Evolutionary conservation across 2,329 filamentous ascomycete species (phyloP), one percentile per base, ranked within the genome.

Genomic region (Orbilia oligospora): DNA sequence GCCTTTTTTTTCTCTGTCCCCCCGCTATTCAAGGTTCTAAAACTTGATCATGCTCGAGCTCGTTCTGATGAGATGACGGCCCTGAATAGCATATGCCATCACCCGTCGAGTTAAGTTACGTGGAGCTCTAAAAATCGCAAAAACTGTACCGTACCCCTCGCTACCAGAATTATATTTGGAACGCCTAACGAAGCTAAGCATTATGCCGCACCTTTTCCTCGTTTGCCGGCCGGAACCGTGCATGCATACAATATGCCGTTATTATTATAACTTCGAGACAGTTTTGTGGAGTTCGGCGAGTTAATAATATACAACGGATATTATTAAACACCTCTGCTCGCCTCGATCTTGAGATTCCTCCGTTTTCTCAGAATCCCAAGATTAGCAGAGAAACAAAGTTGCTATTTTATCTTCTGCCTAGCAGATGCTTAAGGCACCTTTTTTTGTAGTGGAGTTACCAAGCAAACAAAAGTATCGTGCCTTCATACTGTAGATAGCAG

Each of bases 381-480:
- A 24, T 55, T 16, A 33, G 8, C 12, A 30, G 3, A 10, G 24
- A 55, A 18, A 46, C n/a, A 30, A 30, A 38, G 27, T 58, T 56
- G 27, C 53, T 38, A 30, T 61, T 51, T 33, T 56, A 36, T 18
- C 46, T 24, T 36, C 46, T 51, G 33, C 36, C 70, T 73, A 73
- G 70, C 70, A 61, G 49, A 51, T 67, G 70, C 70, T 73, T 53
- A 24, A 64, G 56, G 51, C 44, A 14, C 16, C 36, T 56, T 22
- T 38, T 44, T 55, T 69, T 24, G n/a, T 18, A 12, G 56, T 61
- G 56, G 56, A 44, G 30, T 33, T 58, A 9, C 10, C 30, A 38
- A 38, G 36, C n/a, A 58, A 27, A 44, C 56, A 61, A 61, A 61
- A 61, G 56, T 61, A 61, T 61, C 56, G 18, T 44, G 14, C 36